Evolutionary conservation across 331 rosid species (phyloP), one percentile per base, ranked within the genome.

Genomic region (Spiraea crenata): DNA sequence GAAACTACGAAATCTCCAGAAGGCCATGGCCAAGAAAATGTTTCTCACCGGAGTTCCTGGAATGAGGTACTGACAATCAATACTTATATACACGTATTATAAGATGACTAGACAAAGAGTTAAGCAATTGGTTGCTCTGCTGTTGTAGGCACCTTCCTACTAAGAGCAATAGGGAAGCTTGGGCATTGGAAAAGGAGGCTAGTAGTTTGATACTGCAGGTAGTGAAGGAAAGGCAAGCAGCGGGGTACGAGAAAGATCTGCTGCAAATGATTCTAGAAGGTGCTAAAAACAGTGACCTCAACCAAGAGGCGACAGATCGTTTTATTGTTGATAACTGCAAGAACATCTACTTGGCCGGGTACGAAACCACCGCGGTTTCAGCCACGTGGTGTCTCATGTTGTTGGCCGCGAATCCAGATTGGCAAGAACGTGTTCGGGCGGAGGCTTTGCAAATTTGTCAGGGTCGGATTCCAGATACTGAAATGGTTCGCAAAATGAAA

Each of bases 111-210:
- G 31, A 25, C 31, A 25, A 2, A 25, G 1, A 25, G n/a, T 1
- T 31, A 37, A 14, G 3, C 1, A 31, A 44, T 56, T 31, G 56
- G 2, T 31, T 40, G 3, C 3, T 25, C 25, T 49, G 6, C 11
- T 16, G 15, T 70, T 67, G 12, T 67, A 80, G 81, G 4, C 70
- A 71, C 16, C 61, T 80, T 67, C 84, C 84, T 31, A 80, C 84
- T 13, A 80, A 71, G 80, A 65, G 39, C 80, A 80, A 80, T 7
- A 66, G 72, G 67, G 80, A 80, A 60, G 81, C 74, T 38, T 75
- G 84, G 84, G 80, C 74, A 9, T 47, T 80, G 25, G 74, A 80
- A 71, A 80, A 71, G 70, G 84, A 80, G 40, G 52, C 69, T 16
- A 66, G 58, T 0, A 45, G 25, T 38, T 61, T 75, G 71, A 80